These are phyloP conservation scores for Stipa capillata DNA, from an alignment of 176 grass and related monocot species.

Conservation along the genomic window DNA sequence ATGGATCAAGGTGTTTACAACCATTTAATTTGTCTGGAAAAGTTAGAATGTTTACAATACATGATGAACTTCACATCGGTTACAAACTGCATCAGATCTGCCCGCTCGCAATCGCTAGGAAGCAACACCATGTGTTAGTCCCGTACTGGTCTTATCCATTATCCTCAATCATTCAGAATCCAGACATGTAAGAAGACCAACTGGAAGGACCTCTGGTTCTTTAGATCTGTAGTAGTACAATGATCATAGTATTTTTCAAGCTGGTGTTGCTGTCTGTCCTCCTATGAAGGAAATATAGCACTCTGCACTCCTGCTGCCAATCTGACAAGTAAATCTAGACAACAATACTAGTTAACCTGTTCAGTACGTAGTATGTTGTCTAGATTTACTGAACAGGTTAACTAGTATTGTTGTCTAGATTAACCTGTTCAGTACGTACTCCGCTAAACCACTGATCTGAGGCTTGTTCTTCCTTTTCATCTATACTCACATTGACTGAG, in stretches of 20 bases:
- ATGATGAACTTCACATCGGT: neutral
- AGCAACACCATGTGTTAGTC: slow-evolving; percentile 33
- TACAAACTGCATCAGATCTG: slow-evolving; percentile 13
- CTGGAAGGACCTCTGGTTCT: slow-evolving; percentile 2
- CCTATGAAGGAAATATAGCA: neutral
- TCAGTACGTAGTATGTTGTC: too few species aligned
- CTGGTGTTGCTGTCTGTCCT: neutral
- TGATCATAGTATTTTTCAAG: neutral
- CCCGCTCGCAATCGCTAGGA: neutral
- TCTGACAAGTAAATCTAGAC: neutral
- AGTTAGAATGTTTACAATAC: neutral
- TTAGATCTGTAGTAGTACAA: neutral
- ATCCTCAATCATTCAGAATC: slow-evolving; percentile 29
- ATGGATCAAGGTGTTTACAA: neutral
- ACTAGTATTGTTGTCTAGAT: too few species aligned
- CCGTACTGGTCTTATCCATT: slow-evolving; percentile 9
- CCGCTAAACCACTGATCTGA: neutral
- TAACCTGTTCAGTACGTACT: too few species aligned
- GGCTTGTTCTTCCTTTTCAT: neutral
- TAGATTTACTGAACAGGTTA: too few species aligned
- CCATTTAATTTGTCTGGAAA: neutral
- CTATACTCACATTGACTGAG: neutral
- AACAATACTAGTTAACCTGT: too few species aligned
- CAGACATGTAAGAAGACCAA: neutral
- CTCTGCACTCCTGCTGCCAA: neutral